A percentile compares a stretch with the other conserved stretches of the same genome.
Conservation (phyloP, 2,329 filamentous ascomycete genomes). For the Aspergillus japonicus region DNA sequence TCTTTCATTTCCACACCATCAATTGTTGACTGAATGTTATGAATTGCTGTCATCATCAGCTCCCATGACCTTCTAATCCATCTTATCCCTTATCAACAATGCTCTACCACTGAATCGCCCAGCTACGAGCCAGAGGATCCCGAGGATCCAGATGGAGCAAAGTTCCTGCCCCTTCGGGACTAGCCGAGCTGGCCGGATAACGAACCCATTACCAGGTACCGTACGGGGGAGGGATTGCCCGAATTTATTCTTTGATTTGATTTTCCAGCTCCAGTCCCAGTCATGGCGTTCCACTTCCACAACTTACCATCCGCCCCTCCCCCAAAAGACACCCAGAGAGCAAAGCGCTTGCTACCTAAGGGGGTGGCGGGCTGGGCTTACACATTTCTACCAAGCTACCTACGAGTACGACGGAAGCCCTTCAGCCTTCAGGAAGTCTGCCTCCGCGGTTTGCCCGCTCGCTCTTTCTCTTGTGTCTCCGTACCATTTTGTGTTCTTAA, state of each 20-base stretch:
- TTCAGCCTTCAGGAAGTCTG: not conserved
- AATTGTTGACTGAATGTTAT: not conserved
- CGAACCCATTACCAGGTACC: conserved; percentile 19
- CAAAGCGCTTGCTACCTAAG: conserved; percentile 27
- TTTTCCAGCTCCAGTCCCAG: no score
- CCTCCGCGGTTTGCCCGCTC: not conserved
- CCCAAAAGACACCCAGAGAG: not conserved
- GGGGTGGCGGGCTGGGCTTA: conserved; percentile 31
- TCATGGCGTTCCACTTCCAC: conserved; percentile 21
- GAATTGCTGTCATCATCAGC: not conserved
- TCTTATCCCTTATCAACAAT: no score
- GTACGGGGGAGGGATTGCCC: conserved; percentile 9
- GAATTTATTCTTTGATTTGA: conserved; percentile 6
- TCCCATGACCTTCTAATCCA: not conserved
- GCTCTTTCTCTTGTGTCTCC: no score
- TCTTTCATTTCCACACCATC: not conserved
- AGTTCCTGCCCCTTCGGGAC: conserved; percentile 1
- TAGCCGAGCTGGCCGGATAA: conserved; percentile 3
- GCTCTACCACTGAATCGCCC: not conserved
- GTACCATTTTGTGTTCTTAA: not conserved
- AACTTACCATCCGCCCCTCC: not conserved
- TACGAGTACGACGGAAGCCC: not conserved
- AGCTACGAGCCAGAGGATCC: not conserved
- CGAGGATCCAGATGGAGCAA: not conserved
- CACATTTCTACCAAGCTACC: conserved; percentile 2